Base-by-base conservation (phyloP, 257 asterid species). In the Gynochthodes officinalis region DNA sequence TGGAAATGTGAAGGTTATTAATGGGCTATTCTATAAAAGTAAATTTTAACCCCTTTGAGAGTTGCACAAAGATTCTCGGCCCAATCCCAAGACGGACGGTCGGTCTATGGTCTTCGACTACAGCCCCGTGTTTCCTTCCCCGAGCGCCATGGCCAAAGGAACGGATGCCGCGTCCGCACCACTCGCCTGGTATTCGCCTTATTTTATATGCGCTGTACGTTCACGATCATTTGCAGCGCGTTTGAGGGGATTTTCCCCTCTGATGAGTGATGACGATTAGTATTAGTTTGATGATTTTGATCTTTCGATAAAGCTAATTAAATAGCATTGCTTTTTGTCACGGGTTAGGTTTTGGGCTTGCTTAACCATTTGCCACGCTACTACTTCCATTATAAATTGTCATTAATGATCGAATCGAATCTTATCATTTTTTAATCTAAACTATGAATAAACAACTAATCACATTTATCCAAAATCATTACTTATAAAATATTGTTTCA, bases 61-160 rank as follows among this genome's bases (percentile, higher is more conserved):
- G 16, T 44, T 50, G 72, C 43, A 79, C 90, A 86, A 77, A 83
- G 84, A 89, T 86, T 83, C 87, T 76, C 21, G 3, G 30, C 70
- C 72, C 75, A 76, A 84, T 87, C 88, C 87, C 85, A 52, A 83
- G 68, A 60, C 70, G 78, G 68, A 60, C 70, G 78, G 81, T 44
- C 78, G 82, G 79, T 40, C 77, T 74, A 43, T 37, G 54, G 63
- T 55, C 68, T 69, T 59, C 1, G 74, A 57, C 33, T 39, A 4
- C 43, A 32, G 46, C 39, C 13, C 43, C 27, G 43, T 73, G 75
- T 79, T 70, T 76, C 59, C 65, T 30, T 44, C 53, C 46, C 40
- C 11, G 2, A 39, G 50, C n/a, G 28, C 27, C 37, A 28, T 42
- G 5, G 55, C 70, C 70, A 77, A 39, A 13, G 80, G 50, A 58